These are phyloP conservation scores for Butyriboletus loyo DNA, from an alignment of 768 basidiomycete genomes.

Conservation along the genomic window DNA sequence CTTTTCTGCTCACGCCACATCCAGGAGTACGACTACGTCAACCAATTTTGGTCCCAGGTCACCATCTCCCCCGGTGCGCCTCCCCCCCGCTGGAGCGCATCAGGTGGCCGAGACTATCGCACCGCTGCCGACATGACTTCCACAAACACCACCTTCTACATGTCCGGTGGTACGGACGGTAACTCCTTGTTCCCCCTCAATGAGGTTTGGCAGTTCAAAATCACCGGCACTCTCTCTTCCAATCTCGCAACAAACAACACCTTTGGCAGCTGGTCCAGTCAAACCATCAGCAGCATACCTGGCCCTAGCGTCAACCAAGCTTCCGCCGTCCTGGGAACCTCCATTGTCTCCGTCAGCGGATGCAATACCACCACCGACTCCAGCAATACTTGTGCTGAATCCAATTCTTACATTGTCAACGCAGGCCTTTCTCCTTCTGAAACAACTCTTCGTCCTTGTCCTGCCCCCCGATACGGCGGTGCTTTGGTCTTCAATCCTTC, in stretches of 20 bases:
- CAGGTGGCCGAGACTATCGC: slow-evolving; percentile 71
- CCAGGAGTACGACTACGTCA: slow-evolving; percentile 74
- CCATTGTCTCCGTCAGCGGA: slow-evolving; percentile 58
- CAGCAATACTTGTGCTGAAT: slow-evolving; percentile 53
- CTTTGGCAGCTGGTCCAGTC: slow-evolving; percentile 57
- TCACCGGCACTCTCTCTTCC: slow-evolving; percentile 70
- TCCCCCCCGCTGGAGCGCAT: slow-evolving; percentile 64
- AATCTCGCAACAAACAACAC: slow-evolving; percentile 51
- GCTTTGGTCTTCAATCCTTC: slow-evolving; percentile 54
- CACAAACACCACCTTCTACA: slow-evolving; percentile 68
- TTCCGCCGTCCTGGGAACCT: slow-evolving; percentile 52
- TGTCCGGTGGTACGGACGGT: slow-evolving; percentile 67
- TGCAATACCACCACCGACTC: slow-evolving; percentile 46
- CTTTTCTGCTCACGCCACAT: slow-evolving; percentile 6
- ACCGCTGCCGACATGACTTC: slow-evolving; percentile 26
- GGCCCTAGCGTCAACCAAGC: slow-evolving; percentile 44
- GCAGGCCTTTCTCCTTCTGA: slow-evolving; percentile 25
- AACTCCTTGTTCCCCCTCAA: slow-evolving; percentile 45
- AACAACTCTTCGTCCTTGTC: slow-evolving; percentile 48
- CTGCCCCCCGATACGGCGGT: slow-evolving; percentile 62
- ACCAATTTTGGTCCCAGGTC: slow-evolving; percentile 74
- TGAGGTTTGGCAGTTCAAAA: slow-evolving; percentile 66
- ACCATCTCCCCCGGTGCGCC: slow-evolving; percentile 51
- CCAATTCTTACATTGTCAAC: slow-evolving; percentile 54
- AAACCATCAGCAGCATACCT: slow-evolving; percentile 38